A percentile compares a stretch with the other conserved stretches of the same genome.
Evolutionary conservation across 805 yeast species (phyloP).

Genomic region (Kuraishia capsulata): DNA sequence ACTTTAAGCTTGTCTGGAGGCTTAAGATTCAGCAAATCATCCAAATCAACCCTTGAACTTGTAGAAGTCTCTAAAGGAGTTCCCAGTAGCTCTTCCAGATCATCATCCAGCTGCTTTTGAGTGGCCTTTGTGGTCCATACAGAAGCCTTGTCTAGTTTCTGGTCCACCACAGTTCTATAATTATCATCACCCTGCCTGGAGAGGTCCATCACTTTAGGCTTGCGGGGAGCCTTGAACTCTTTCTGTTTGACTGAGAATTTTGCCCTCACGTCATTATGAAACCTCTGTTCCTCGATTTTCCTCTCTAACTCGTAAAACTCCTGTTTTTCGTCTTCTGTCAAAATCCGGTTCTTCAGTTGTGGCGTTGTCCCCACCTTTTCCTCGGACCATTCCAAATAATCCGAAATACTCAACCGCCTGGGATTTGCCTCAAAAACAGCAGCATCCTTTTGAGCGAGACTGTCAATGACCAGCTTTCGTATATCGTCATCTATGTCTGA

Average conservation of each 20-base stretch:
- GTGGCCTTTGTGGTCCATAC: background rate
- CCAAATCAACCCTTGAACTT: background rate
- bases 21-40: background rate
- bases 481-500: slow-evolving; percentile 10
- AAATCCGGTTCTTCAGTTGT: slow-evolving; percentile 4
- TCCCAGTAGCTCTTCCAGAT: slow-evolving; percentile 13
- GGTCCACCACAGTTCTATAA: slow-evolving; percentile 8
- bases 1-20: background rate
- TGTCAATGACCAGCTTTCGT: background rate
- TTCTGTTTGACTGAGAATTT: slow-evolving; percentile 4
- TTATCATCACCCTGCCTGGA: slow-evolving; percentile 8
- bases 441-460: slow-evolving; percentile 6
- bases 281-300: slow-evolving; percentile 13
- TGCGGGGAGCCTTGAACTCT: slow-evolving; percentile 2
- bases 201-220: slow-evolving; percentile 10
- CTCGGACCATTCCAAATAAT: slow-evolving; percentile 4
- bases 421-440: slow-evolving; percentile 4
- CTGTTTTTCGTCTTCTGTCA: slow-evolving; percentile 12
- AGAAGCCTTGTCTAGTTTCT: slow-evolving; percentile 5
- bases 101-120: slow-evolving; percentile 9
- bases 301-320: slow-evolving; percentile 13
- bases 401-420: background rate
- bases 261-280: slow-evolving; percentile 7
- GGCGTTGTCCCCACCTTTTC: slow-evolving; percentile 4
- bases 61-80: background rate